Base-by-base conservation (phyloP, 176 grass and related monocot species). In the Phoenix roebelenii region DNA sequence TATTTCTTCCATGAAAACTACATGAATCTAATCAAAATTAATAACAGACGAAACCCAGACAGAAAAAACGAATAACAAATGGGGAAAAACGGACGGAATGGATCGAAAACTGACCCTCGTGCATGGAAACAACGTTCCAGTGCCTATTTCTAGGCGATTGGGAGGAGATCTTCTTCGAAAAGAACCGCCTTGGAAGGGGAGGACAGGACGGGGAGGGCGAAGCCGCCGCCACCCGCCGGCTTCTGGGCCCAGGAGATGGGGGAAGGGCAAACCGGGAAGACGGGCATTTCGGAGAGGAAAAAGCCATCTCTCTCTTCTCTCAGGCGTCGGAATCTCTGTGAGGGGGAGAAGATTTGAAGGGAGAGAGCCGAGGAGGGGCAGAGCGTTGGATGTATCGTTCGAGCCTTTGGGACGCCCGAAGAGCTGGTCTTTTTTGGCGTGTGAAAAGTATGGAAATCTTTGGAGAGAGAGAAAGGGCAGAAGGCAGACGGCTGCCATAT, bases 321-420 rank as follows among this genome's bases (percentile, higher is more conserved):
- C 51, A 48, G 72, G 68, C 56, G 54, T 74, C 74, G 78, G 66
- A 65, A 77, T 77, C 51, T 55, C 77, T 60, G 78, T 81, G 10
- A 44, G 50, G 9, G 9, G 1, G 64, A 32, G 35, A 9, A 12
- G 35, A 44, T 44, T 44, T 44, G 10, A 14, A 44, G 35, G 61
- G 24, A 67, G 56, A 26, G 18, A 14, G 74, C 56, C 18, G 23
- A 10, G 16, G 16, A 20, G 15, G 18, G 23, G 35, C 30, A 7
- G 57, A 80, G 68, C 73, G 74, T 86, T 62, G 74, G 83, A 74
- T 64, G 57, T 74, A 86, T 86, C 77, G 10, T 73, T 76, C 59
- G 48, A 35, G 49, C 59, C 77, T 74, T 77, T 77, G 78, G 66
- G 69, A 77, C 74, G 26, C 55, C 77, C 74, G 78, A 86, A 35